A percentile compares a stretch with the other conserved stretches of the same genome.
Conservation (phyloP, 306 rosid genomes). For the Alnus glutinosa region DNA sequence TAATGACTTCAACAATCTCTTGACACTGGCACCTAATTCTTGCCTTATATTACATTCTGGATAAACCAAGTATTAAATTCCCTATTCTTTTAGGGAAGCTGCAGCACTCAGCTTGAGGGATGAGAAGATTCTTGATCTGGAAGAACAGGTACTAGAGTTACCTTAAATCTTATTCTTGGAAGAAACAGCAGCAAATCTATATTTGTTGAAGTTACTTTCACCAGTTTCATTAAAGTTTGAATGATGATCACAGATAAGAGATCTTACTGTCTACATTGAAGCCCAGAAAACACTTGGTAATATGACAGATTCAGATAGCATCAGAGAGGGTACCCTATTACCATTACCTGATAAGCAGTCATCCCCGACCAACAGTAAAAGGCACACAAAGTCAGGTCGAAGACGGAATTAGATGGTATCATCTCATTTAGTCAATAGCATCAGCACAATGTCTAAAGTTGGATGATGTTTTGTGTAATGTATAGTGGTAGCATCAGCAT, state of each 20-base stretch:
- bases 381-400: constrained; percentile 63
- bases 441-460: not conserved
- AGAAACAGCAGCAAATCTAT: not conserved
- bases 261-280: constrained; percentile 65
- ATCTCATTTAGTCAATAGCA: not conserved
- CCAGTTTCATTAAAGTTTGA: constrained; percentile 22
- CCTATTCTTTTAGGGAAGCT: constrained; percentile 63
- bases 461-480: not conserved
- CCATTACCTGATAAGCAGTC: constrained; percentile 72
- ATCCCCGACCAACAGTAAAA: constrained; percentile 53
- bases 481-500: not conserved
- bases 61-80: constrained; percentile 18
- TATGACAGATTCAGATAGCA: constrained; percentile 65
- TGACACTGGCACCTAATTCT: constrained; percentile 17
- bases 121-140: constrained; percentile 67
- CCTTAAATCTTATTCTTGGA: constrained; percentile 16
- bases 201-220: no score
- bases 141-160: constrained; percentile 75
- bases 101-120: constrained; percentile 42
- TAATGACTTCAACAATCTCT: not conserved
- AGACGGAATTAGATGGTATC: constrained; percentile 53
- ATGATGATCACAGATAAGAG: constrained; percentile 67
- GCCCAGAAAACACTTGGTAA: constrained; percentile 75
- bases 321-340: constrained; percentile 76
- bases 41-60: not conserved